Conservation (phyloP, 768 basidiomycete genomes). For the Rhodosporidiobolus odoratus region DNA sequence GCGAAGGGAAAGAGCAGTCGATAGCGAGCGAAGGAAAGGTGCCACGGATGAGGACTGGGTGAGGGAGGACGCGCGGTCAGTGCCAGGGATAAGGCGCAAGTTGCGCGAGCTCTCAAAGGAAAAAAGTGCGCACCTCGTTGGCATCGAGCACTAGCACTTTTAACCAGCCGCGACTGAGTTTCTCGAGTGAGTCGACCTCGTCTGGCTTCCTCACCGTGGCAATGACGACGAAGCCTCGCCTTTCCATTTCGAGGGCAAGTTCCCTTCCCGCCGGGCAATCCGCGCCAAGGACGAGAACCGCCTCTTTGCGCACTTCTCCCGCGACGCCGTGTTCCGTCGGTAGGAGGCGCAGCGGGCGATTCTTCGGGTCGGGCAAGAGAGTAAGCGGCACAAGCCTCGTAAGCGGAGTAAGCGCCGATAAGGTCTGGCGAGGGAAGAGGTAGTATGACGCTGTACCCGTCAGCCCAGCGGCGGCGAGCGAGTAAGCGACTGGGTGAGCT, state of each 20-base stretch:
- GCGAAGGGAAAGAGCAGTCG: constrained; percentile 69
- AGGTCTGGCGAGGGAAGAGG: constrained; percentile 6
- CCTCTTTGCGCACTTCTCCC: constrained; percentile 36
- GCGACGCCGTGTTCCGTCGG: constrained; percentile 8
- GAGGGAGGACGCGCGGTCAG: background rate
- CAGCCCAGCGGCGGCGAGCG: constrained; percentile 1
- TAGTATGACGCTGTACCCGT: constrained; percentile 6
- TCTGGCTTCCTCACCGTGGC: constrained; percentile 67
- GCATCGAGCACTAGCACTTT: constrained; percentile 77
- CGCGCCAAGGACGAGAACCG: constrained; percentile 65
- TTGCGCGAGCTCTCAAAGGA: too few relatives aligned
- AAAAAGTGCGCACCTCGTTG: constrained; percentile 55
- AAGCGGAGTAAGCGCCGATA: background rate
- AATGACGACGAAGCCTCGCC: constrained; percentile 75
- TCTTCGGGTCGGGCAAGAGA: constrained; percentile 19
- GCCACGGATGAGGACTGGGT: constrained; percentile 64
- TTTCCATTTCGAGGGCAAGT: constrained; percentile 67
- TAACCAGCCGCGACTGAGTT: constrained; percentile 65
- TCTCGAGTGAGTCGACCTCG: constrained; percentile 62
- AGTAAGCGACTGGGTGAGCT: constrained; percentile 13
- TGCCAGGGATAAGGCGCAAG: background rate
- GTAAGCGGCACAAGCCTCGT: constrained; percentile 9
- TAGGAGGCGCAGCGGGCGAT: constrained; percentile 22
- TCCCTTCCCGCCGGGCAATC: constrained; percentile 48
- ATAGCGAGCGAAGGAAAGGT: constrained; percentile 72